Evolutionary conservation across 495 filamentous ascomycete genomes (phyloP).

Genomic region (Patellaria atrata): DNA sequence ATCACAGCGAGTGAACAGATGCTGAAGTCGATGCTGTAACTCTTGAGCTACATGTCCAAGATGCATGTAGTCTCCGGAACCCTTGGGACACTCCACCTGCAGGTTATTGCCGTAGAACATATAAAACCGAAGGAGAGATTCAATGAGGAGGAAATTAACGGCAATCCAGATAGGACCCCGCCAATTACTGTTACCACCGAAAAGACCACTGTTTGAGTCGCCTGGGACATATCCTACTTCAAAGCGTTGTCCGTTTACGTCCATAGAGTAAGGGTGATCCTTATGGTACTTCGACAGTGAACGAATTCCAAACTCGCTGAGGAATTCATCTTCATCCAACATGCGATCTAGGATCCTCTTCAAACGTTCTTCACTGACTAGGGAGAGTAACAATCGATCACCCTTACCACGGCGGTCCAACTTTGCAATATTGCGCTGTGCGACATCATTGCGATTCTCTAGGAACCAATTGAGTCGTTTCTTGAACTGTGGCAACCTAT

Average conservation of each 20-base stretch:
- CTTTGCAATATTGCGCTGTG: conserved; percentile 82
- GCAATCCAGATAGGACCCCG: conserved; percentile 87
- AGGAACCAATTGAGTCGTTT: conserved; percentile 86
- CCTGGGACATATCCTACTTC: conserved; percentile 81
- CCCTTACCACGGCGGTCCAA: conserved; percentile 81
- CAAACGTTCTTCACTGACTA: conserved; percentile 80
- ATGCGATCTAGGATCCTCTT: conserved; percentile 76
- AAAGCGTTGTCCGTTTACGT: conserved; percentile 84
- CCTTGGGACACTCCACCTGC: conserved; percentile 84
- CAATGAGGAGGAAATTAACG: conserved; percentile 88
- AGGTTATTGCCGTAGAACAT: conserved; percentile 86
- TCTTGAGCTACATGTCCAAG: conserved; percentile 93
- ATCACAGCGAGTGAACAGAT: conserved; percentile 70
- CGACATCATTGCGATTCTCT: conserved; percentile 67
- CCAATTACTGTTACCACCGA: conserved; percentile 98
- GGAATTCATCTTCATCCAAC: conserved; percentile 88
- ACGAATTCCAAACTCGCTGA: conserved; percentile 78
- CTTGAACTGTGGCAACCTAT: conserved; percentile 87
- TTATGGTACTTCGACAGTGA: conserved; percentile 90
- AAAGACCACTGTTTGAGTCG: conserved; percentile 84
- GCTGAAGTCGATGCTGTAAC: conserved; percentile 86
- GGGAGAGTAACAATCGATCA: conserved; percentile 66
- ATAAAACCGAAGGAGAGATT: conserved; percentile 82
- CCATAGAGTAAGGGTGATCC: conserved; percentile 83
- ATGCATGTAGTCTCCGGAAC: conserved; percentile 91